These are phyloP conservation scores for Solanum tarapatanum DNA, from an alignment of 257 asterid genomes.

Conservation along the genomic window DNA sequence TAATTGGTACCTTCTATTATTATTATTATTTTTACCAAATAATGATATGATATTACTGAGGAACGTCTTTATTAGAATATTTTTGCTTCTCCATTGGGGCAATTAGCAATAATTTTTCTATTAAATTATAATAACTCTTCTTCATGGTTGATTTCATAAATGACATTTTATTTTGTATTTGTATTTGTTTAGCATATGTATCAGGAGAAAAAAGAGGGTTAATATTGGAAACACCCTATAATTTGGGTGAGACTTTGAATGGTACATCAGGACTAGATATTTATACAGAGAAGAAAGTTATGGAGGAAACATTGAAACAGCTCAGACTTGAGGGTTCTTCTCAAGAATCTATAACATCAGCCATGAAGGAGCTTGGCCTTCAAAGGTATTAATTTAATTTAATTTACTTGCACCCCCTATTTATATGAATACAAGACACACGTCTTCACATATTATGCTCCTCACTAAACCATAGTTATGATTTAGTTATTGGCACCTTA, in stretches of 20 bases:
- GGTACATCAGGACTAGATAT: slow-evolving; percentile 26
- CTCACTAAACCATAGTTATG: background rate
- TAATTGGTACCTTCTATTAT: slow-evolving; percentile 2
- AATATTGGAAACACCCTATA: slow-evolving; percentile 22
- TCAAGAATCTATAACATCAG: slow-evolving; percentile 1
- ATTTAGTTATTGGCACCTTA: background rate
- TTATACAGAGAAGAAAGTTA: slow-evolving; percentile 17
- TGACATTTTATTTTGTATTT: background rate
- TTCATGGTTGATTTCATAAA: background rate
- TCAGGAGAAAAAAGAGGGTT: slow-evolving; percentile 30
- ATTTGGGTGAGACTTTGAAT: slow-evolving; percentile 19
- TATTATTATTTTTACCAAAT: background rate
- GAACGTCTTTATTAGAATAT: background rate
- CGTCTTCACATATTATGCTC: background rate
- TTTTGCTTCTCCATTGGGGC: background rate
- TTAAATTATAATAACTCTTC: no score
- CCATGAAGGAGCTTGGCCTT: slow-evolving; percentile 35
- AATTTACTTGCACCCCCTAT: background rate
- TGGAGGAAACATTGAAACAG: slow-evolving; percentile 17
- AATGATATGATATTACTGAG: background rate
- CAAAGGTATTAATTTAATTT: slow-evolving; percentile 15
- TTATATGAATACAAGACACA: background rate
- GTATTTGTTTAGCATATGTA: slow-evolving; percentile 25
- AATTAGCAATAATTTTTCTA: background rate
- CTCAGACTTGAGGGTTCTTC: slow-evolving; percentile 9